A percentile compares a stretch with the other conserved stretches of the same genome.
These are phyloP conservation scores for Polygonum maritimum DNA, from an alignment of 148 eudicot species.

Conservation along the genomic window DNA sequence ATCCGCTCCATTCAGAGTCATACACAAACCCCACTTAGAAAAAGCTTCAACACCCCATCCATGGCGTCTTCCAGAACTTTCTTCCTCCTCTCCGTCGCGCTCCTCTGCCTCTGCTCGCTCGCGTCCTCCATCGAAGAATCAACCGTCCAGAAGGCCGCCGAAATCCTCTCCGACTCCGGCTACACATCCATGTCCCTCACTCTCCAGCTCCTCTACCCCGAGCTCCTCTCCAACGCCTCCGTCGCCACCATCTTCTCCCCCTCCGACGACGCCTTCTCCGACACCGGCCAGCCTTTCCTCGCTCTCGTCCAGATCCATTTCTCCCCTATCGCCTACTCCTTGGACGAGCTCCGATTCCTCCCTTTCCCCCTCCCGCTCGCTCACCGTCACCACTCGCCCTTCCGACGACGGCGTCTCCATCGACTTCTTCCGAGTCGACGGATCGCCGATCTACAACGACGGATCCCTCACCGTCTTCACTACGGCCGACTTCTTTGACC, in stretches of 20 bases:
- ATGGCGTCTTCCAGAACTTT: conserved; percentile 19
- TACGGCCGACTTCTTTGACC: conserved; percentile 33
- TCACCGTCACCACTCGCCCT: conserved; percentile 27
- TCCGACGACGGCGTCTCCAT: conserved; percentile 22
- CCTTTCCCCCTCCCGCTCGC: conserved; percentile 26
- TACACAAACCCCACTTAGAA: too few relatives aligned
- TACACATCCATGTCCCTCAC: conserved; percentile 55
- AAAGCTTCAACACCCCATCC: background rate
- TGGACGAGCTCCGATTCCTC: conserved; percentile 41
- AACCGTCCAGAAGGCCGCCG: conserved; percentile 34
- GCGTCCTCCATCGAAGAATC: conserved; percentile 22
- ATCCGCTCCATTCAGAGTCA: too few relatives aligned
- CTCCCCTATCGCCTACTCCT: conserved; percentile 42
- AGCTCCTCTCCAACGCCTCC: conserved; percentile 18
- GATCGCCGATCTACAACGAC: conserved; percentile 46
- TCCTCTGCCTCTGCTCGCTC: conserved; percentile 12
- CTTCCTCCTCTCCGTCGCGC: conserved; percentile 7
- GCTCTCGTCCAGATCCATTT: conserved; percentile 53
- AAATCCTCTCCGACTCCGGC: conserved; percentile 47
- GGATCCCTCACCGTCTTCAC: conserved; percentile 34
- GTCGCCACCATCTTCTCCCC: conserved; percentile 41
- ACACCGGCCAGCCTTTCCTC: conserved; percentile 51
- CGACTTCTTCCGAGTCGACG: conserved; percentile 23
- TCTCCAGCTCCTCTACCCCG: conserved; percentile 35
- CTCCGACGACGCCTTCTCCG: background rate